Conservation (phyloP, 306 rosid species). For the Ammopiptanthus mongolicus region DNA sequence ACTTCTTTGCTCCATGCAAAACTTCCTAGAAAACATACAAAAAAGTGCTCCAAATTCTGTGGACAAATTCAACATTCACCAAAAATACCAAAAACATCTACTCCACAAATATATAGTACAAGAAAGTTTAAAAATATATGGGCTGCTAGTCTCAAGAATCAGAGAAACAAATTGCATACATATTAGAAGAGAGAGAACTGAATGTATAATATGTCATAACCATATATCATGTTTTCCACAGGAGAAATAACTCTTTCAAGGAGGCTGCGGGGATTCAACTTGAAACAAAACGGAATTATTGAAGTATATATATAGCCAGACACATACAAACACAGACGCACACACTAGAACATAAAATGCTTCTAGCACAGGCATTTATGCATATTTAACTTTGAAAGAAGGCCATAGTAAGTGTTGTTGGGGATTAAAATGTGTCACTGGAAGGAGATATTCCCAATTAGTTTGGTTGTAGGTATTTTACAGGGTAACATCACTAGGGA, state of each 20-base stretch:
- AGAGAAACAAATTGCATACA: neutral
- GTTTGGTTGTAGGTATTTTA: neutral
- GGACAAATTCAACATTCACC: neutral
- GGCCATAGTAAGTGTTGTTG: neutral
- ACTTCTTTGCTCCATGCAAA: neutral
- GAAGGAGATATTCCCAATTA: neutral
- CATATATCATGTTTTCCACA: neutral
- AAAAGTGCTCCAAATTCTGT: neutral
- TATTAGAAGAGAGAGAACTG: neutral
- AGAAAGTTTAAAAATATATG: neutral
- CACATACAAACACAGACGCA: neutral
- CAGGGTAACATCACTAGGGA: neutral
- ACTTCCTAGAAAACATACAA: neutral
- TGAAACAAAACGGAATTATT: neutral
- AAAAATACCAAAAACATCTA: neutral
- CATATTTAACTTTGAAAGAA: neutral
- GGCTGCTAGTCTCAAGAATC: neutral
- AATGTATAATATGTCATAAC: neutral
- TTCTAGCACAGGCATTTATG: neutral
- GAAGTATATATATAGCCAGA: neutral
- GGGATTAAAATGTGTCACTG: neutral
- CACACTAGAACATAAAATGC: neutral
- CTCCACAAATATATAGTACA: neutral
- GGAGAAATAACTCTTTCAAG: too few species aligned
- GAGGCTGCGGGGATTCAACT: neutral